These are phyloP conservation scores for Solanum dulcamara DNA, from an alignment of 257 asterid genomes.

Conservation along the genomic window DNA sequence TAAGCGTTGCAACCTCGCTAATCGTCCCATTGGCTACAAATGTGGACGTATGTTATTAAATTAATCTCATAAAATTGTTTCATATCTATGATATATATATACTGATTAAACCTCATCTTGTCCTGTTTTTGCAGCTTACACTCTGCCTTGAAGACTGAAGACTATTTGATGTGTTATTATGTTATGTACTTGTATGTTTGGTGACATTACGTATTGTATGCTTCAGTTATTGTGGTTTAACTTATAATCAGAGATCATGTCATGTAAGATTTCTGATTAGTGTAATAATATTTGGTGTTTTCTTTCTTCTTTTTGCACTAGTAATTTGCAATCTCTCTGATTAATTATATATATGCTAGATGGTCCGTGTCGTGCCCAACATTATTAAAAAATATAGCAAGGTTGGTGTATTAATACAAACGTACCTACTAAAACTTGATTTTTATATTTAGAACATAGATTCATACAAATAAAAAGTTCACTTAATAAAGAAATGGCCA, in stretches of 20 bases:
- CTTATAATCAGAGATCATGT: background rate
- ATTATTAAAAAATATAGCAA: too few relatives aligned
- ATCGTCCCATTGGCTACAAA: conserved; percentile 68
- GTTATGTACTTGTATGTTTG: background rate
- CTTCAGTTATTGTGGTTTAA: background rate
- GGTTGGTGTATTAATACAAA: too few relatives aligned
- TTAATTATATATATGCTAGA: too few relatives aligned
- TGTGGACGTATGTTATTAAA: conserved; percentile 35
- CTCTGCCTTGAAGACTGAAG: conserved; percentile 38
- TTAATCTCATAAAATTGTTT: background rate
- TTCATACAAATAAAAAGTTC: too few relatives aligned
- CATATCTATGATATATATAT: background rate
- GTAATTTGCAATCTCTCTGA: background rate
- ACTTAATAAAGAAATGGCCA: too few relatives aligned
- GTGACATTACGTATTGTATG: background rate
- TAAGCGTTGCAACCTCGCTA: conserved; percentile 54
- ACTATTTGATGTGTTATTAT: background rate
- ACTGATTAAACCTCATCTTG: background rate
- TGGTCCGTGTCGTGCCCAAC: too few relatives aligned
- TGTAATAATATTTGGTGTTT: background rate
- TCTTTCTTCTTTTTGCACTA: background rate
- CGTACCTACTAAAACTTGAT: too few relatives aligned
- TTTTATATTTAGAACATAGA: too few relatives aligned
- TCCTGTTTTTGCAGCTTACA: conserved; percentile 33
- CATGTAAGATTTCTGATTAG: background rate